Conservation (phyloP, 2,329 filamentous ascomycete genomes). For the Trichoderma arundinaceum region DNA sequence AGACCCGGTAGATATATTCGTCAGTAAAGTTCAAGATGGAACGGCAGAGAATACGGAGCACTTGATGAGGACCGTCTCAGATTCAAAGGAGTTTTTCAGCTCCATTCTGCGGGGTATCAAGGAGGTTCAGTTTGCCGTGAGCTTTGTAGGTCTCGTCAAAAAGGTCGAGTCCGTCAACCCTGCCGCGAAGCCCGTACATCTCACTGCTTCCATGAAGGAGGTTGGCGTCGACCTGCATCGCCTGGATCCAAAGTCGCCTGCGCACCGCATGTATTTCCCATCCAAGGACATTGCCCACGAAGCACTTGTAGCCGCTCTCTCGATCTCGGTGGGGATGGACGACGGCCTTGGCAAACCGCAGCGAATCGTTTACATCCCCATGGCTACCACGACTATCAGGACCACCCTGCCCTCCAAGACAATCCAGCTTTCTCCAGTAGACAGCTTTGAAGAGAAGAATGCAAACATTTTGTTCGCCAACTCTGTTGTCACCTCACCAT, state of each 20-base stretch:
- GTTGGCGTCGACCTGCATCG: conserved; percentile 91
- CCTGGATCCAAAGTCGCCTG: conserved; percentile 88
- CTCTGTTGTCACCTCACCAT: conserved; percentile 93
- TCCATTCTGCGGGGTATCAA: conserved; percentile 92
- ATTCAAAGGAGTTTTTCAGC: conserved; percentile 89
- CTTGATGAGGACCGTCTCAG: conserved; percentile 82
- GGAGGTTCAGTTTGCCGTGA: conserved; percentile 93
- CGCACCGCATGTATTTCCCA: conserved; percentile 98
- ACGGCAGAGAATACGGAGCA: conserved; percentile 69
- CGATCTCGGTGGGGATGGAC: conserved; percentile 88
- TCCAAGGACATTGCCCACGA: conserved; percentile 93
- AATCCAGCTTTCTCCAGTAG: conserved; percentile 75
- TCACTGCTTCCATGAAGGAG: conserved; percentile 95
- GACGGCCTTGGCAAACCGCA: conserved; percentile 87
- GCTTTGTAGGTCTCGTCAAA: conserved; percentile 86
- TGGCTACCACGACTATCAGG: conserved; percentile 94
- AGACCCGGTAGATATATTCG: conserved; percentile 65
- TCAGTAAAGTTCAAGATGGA: conserved; percentile 70
- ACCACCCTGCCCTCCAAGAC: conserved; percentile 96
- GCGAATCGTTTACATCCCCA: conserved; percentile 89
- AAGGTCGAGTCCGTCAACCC: conserved; percentile 72
- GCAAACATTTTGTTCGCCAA: conserved; percentile 97
- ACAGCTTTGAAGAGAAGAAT: conserved; percentile 80
- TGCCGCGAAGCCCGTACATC: conserved; percentile 71
- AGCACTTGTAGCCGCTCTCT: conserved; percentile 87